Base-by-base conservation (phyloP, 2,329 filamentous ascomycete genomes). In the Aspergillus uvarum region DNA sequence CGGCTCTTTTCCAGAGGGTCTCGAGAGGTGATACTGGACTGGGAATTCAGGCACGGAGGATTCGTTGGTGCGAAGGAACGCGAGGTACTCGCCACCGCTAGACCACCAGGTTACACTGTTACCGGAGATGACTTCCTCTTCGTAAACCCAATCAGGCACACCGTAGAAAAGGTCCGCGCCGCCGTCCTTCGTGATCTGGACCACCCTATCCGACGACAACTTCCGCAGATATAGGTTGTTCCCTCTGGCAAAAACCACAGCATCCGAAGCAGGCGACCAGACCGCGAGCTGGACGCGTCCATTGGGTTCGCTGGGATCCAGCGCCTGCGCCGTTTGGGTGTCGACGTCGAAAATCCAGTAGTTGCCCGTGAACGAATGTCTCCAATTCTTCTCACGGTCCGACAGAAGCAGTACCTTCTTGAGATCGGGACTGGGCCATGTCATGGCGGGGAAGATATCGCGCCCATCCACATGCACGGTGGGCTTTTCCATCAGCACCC, bases 31-130 rank as follows among this genome's bases (percentile, higher is more conserved):
- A 80, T 96, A 99, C 70, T 98, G 90, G 8, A 99, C 85, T 1
- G 94, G 92, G 68, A 92, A 99, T 65, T 93, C 91, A 0, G 94
- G 93, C 0, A 99, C 95, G 24, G 85, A 84, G 0, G 92, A 92
- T 78, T 99, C 96, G 73, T 99, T 95, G 5, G 95, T 99, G 31
- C 92, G 88, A 61, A 99, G 80, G 74, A 96, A 99, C 22, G 95
- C 92, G 60, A 99, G 79, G 72, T 90, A 96, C 68, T 92, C 89
- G 54, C 93, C 95, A 73, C 96, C 91, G 38, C 88, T 84, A 35
- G 92, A 94, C 93, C 93, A 99, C 95, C 96, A 99, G 1, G 93
- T 96, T 5, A 91, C 94, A 62, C 86, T 91, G 67, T 91, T 90
- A 1, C 85, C 89, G 14, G 81, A 76, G 63, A 98, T 91, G 3